phyloP scores from a whole-genome alignment of 805 yeast species.

The Candida sakaeoensis region DNA sequence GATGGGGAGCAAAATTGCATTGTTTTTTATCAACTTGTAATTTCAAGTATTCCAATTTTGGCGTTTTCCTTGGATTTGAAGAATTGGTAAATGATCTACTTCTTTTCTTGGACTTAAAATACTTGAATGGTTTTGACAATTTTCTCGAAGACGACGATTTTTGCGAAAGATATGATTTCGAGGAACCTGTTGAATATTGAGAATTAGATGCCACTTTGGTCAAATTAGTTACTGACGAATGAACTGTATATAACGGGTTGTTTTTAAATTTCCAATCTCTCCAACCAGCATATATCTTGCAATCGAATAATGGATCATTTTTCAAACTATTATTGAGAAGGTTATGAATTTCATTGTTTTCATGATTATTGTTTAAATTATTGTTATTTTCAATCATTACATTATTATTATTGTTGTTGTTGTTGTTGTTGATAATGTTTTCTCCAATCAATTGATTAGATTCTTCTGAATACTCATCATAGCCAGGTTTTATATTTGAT shows the following conservation, averaged over 20 bases:
- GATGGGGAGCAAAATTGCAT: conserved; percentile 38
- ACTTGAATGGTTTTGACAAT: conserved; percentile 18
- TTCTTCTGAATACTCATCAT: conserved; percentile 18
- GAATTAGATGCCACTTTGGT: conserved; percentile 17
- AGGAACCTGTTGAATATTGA: conserved; percentile 15
- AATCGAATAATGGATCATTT: conserved; percentile 8
- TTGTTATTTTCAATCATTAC: not conserved
- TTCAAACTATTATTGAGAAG: not conserved
- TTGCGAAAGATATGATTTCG: conserved; percentile 14
- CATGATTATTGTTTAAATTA: not conserved
- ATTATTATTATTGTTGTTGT: conserved; percentile 5
- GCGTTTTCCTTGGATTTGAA: conserved; percentile 5
- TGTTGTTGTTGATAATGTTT: conserved; percentile 4
- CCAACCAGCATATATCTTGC: conserved; percentile 71
- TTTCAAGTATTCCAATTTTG: conserved; percentile 10
- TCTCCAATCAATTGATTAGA: not conserved
- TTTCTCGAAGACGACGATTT: conserved; percentile 15
- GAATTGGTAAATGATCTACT: conserved; percentile 9
- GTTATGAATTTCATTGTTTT: conserved; percentile 13
- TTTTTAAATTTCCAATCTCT: conserved; percentile 83
- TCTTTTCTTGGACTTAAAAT: conserved; percentile 17
- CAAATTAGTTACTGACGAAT: conserved; percentile 16
- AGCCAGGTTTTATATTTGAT: conserved; percentile 41
- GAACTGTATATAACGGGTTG: conserved; percentile 57
- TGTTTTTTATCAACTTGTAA: conserved; percentile 1